phyloP scores from a whole-genome alignment of 768 basidiomycete species.

The Rhodotorula babjevae region DNA sequence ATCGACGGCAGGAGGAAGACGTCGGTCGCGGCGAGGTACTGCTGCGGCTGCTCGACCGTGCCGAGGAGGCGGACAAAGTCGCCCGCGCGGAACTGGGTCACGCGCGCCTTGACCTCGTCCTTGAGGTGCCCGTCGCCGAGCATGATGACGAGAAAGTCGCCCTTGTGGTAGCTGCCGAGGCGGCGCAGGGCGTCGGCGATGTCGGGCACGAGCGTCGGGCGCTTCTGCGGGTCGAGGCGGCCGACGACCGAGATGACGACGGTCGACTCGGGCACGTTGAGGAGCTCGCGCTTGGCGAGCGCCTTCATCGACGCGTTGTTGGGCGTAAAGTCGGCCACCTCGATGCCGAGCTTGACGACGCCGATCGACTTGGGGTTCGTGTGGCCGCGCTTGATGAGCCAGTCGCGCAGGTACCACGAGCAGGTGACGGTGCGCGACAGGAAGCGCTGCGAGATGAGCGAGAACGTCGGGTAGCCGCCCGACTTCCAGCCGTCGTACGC shows the following conservation, averaged over 20 bases:
- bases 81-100: slow-evolving; percentile 8
- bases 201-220: slow-evolving; percentile 26
- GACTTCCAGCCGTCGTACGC: slow-evolving; percentile 42
- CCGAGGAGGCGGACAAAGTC: slow-evolving; percentile 22
- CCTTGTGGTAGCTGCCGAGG: neutral
- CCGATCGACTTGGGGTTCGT: slow-evolving; percentile 30
- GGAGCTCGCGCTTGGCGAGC: slow-evolving; percentile 7
- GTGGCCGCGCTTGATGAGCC: slow-evolving; percentile 34
- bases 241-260: slow-evolving; percentile 33
- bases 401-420: slow-evolving; percentile 38
- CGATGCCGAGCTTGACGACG: slow-evolving; percentile 42
- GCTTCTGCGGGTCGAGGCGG: slow-evolving; percentile 36
- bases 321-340: slow-evolving; percentile 9
- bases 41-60: slow-evolving; percentile 4
- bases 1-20: slow-evolving; percentile 38
- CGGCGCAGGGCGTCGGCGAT: slow-evolving; percentile 21
- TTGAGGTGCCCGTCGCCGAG: slow-evolving; percentile 32
- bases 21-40: slow-evolving; percentile 19
- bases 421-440: slow-evolving; percentile 40
- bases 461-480: slow-evolving; percentile 40
- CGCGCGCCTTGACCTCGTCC: slow-evolving; percentile 12
- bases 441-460: slow-evolving; percentile 39
- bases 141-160: slow-evolving; percentile 33
- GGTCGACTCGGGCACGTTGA: slow-evolving; percentile 18
- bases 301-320: neutral